Base-by-base conservation (phyloP, 2,329 filamentous ascomycete genomes). In the Alternaria ethzedia region DNA sequence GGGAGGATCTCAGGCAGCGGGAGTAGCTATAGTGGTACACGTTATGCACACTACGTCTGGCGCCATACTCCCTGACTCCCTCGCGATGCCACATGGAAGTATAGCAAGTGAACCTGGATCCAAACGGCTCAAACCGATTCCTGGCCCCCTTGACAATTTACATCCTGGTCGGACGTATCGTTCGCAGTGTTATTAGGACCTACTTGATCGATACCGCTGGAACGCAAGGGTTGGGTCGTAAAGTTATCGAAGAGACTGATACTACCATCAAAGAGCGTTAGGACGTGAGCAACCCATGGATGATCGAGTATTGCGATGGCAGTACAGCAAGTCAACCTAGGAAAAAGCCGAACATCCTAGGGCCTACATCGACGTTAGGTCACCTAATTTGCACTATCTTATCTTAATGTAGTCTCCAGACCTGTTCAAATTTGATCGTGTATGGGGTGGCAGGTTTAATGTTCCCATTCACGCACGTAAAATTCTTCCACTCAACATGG, bases 241-340 rank as follows among this genome's bases (percentile, higher is more conserved):
- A 41, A 41, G 8, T 10, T 10, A n/a, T 41, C 32, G 32, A 36
- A 8, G 12, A 10, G n/a, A n/a, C 15, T 10, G 15, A n/a, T 41
- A 41, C 32, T 15, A 10, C 15, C 4, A 41, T 36, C 7, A 36
- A 36, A 36, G 13, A 15, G 15, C 0, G 30, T 4, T 2, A 32
- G 1, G 7, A 0, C 30, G 6, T 15, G 13, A 7, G 0, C 13
- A 15, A 13, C 6, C 3, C 3, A 32, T 15, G 4, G 3, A 8
- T 32, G 9, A 3, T 36, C 32, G 15, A 41, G 15, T 10, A n/a
- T n/a, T 5, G 5, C 4, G 0, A 2, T 28, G 26, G 26, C 1
- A 28, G 26, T 25, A n/a, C n/a, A n/a, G n/a, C n/a, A n/a, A n/a
- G n/a, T n/a, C n/a, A n/a, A n/a, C n/a, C n/a, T n/a, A n/a, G n/a